Base-by-base conservation (phyloP, 78 protist genomes). In the Parvularia atlantis region DNA sequence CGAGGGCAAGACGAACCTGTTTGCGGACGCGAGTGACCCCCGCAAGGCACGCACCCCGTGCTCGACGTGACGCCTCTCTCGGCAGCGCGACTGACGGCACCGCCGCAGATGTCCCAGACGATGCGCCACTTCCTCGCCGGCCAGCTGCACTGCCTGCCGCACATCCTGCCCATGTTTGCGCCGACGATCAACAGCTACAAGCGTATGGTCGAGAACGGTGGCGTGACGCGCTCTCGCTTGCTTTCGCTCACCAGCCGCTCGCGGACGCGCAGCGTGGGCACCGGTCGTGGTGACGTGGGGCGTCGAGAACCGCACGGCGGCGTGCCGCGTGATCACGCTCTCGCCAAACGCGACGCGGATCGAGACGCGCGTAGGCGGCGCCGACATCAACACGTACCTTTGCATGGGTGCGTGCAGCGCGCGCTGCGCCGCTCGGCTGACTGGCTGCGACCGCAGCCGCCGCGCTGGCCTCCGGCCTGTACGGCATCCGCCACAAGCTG, bases 181-280 rank as follows among this genome's bases (percentile, higher is more conserved):
- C 84, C 84, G 46, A 79, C 73, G 0, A 66, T 79, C 62, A 79
- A 79, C 46, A 71, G 78, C 22, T 79, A 79, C 66, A 79, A 79
- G 71, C 30, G 84, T 36, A 44, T 79, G 26, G 84, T 79, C 10
- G 84, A 79, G 67, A 77, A 77, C n/a, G n/a, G n/a, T n/a, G n/a
- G n/a, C n/a, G n/a, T n/a, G n/a, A n/a, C n/a, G n/a, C n/a, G n/a
- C n/a, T n/a, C n/a, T n/a, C n/a, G n/a, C n/a, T n/a, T n/a, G n/a
- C n/a, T n/a, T n/a, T n/a, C n/a, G n/a, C n/a, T n/a, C n/a, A n/a
- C n/a, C n/a, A n/a, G n/a, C n/a, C n/a, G n/a, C n/a, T n/a, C n/a
- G n/a, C n/a, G n/a, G n/a, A n/a, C n/a, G n/a, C n/a, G n/a, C n/a
- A n/a, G n/a, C n/a, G n/a, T n/a, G n/a, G n/a, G n/a, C n/a, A n/a